Base-by-base conservation (phyloP, 1,284 basidiomycete genomes). In the Dichomitus squalens region DNA sequence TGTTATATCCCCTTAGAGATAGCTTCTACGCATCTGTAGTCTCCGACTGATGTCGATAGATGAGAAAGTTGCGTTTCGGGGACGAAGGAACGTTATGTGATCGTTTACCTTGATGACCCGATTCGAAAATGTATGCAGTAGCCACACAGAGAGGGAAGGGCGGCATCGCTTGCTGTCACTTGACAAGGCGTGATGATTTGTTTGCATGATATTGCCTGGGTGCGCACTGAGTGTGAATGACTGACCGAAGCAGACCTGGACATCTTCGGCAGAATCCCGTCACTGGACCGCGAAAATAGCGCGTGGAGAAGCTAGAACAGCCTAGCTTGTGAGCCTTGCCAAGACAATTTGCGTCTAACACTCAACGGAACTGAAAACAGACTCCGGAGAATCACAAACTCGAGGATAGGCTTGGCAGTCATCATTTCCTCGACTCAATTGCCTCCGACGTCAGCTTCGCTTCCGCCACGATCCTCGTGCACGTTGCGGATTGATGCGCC, bases 221-320 rank as follows among this genome's bases (percentile, higher is more conserved):
- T n/a, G n/a, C n/a, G n/a, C n/a, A 33, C 7, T 33, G 6, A 12
- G 31, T 33, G 12, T 7, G 7, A 12, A 23, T 16, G 40, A 16
- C 31, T 38, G 35, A n/a, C 18, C 14, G 14, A 47, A 14, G 21
- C 16, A 39, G 43, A 35, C 47, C 12, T 38, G 6, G 8, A 14
- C 11, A 53, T 57, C 53, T 34, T 58, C 57, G 60, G 60, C 47
- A 43, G 57, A 60, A 52, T 33, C 38, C 52, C 52, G 55, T 40
- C 33, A 48, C 9, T 23, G 43, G 27, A 12, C 2, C 27, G 48
- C 51, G 39, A 36, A 51, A 60, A 60, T 57, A 60, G 55, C 58
- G 44, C 52, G 36, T 27, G 12, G 23, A 23, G 20, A 35, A n/a
- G 31, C 8, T n/a, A n/a, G n/a, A n/a, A n/a, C n/a, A n/a, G 16